Evolutionary conservation across 1,139 yeast species (phyloP), one percentile per base, ranked within the genome.

Genomic region (Suhomyces maxii): DNA sequence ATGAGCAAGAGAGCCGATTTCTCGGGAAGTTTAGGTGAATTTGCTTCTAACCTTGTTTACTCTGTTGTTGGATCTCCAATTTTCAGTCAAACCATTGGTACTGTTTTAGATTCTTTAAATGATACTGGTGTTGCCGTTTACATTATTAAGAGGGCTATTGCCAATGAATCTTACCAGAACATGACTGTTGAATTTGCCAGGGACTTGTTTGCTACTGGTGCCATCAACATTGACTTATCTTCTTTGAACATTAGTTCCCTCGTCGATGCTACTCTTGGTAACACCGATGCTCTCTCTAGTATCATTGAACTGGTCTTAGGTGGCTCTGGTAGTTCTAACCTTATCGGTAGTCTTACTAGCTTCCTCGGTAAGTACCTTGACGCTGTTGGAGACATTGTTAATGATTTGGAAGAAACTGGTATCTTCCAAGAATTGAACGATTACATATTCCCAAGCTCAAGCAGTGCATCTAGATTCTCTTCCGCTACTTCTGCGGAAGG

Each of bases 81-180:
- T 5, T 62, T 72, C 41, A 56, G 56, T 33, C 49, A 54, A 37
- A 53, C 66, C 6, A 58, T 71, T 25, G 56, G 54, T 26, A 73
- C 65, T 44, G 54, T 63, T 8, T 56, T 70, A 38, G 59, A 61
- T 41, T 74, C 78, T 5, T 66, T 75, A 48, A 75, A 75, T 57
- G 71, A 73, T 49, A 73, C 79, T 8, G 76, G 74, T 8, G 59
- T 75, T 44, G 67, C 67, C n/a, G 71, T 69, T 23, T 70, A 73
- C 54, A 60, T 67, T 6, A 57, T 71, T 28, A 72, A 75, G 55
- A 53, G 68, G 40, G 63, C 72, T 51, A 52, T 75, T 39, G 65
- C 73, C 9, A 61, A 67, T 47, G 70, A 67, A 41, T 57, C 64
- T 6, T 75, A 74, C 55, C 59, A 68, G 30, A 70, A 72, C 53